Base-by-base conservation (phyloP, 257 asterid species). In the Solanum pinnatisectum region DNA sequence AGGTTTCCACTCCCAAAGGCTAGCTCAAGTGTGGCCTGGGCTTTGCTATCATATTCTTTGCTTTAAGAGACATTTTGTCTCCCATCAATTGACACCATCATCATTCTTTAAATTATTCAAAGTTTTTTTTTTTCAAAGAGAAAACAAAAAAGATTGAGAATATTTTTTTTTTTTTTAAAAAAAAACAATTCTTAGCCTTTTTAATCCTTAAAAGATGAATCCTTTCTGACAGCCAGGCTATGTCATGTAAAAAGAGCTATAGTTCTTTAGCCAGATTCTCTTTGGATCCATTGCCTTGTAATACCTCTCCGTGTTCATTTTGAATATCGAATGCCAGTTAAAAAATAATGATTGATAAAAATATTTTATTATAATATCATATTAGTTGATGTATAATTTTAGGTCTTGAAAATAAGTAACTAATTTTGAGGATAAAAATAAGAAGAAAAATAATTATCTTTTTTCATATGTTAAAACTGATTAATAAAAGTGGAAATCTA, bases 11-110 rank as follows among this genome's bases (percentile, higher is more conserved):
- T 88, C 86, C 83, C 74, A 65, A 86, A 87, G 32, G 89, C 83
- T 87, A 68, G 40, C 87, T 82, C 87, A 89, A 86, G 88, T 90
- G 88, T 88, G 88, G 91, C 91, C 52, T 90, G 88, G 79, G 79
- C 37, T 86, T 87, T 87, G 86, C 85, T 91, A 90, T 91, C 86
- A 86, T 84, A 87, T 88, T n/a, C 88, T 83, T 65, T 83, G 81
- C 96, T 92, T 95, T 94, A 88, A 40, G 81, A 74, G 89, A 93
- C 96, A 95, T 82, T 65, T 39, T 93, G 98, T 92, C 92, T 95
- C 95, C 94, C 90, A 87, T 71, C 74, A 91, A 78, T 92, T 73
- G 88, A 92, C 89, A 92, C 93, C 92, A 86, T 49, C 92, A 94
- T 94, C 93, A 89, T 92, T 90, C 88, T 85, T 72, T 46, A 85